phyloP scores from a whole-genome alignment of 176 grass and related monocot species.

The Eleusine indica region DNA sequence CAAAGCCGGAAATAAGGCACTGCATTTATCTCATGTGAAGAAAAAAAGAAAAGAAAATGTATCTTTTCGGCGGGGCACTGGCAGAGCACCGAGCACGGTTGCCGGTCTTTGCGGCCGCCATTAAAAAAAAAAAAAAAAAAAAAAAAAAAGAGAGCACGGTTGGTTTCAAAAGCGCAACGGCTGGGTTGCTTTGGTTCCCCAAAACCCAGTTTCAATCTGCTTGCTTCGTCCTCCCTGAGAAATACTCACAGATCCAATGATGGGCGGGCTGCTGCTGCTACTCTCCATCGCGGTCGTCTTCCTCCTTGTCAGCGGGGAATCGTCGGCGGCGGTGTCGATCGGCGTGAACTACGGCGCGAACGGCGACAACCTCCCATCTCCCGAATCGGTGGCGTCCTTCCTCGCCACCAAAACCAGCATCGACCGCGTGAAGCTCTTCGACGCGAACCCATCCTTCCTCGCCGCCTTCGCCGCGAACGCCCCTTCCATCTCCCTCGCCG shows the following conservation, averaged over 20 bases:
- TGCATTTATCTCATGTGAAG: too few species aligned
- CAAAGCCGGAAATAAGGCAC: background rate
- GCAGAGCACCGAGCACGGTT: background rate
- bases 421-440: conserved; percentile 88
- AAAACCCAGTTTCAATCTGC: background rate
- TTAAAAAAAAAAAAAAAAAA: background rate
- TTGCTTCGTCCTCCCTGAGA: too few species aligned
- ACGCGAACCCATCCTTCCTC: conserved; percentile 82
- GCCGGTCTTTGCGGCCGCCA: background rate
- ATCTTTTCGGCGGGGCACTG: background rate
- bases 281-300: background rate
- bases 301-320: background rate
- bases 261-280: background rate
- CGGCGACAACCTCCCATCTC: conserved; percentile 75
- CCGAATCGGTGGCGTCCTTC: conserved; percentile 56
- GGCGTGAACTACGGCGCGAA: conserved; percentile 94
- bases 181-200: background rate
- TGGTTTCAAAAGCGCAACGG: background rate
- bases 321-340: conserved; percentile 12
- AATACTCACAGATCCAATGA: too few species aligned
- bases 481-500: conserved; percentile 43
- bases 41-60: background rate
- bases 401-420: conserved; percentile 52
- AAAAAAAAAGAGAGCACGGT: background rate
- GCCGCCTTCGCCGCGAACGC: conserved; percentile 62